Percentiles rank a stretch among this genome's conserved stretches.
Evolutionary conservation across 805 yeast genomes (phyloP).

Genomic region (Saturnispora diversa): DNA sequence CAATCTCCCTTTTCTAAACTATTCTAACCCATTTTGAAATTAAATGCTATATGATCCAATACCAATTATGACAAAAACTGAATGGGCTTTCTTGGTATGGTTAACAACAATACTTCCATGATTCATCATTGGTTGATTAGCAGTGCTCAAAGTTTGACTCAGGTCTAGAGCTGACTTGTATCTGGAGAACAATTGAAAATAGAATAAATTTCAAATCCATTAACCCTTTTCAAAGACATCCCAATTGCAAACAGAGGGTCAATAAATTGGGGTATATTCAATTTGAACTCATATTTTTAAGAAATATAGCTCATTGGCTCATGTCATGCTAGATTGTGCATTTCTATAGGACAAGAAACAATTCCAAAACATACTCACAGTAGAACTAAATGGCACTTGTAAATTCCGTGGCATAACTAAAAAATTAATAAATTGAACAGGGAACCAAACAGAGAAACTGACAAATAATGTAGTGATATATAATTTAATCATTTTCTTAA

Average conservation of each 20-base stretch:
- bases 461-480: conserved; percentile 60
- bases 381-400: conserved; percentile 89
- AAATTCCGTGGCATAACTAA: conserved; percentile 57
- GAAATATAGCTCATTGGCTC: neutral
- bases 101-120: neutral
- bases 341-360: conserved; percentile 81
- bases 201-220: too few species aligned
- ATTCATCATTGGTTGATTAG: too few species aligned
- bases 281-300: too few species aligned
- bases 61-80: too few species aligned
- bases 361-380: conserved; percentile 86
- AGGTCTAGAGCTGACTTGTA: too few species aligned
- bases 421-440: conserved; percentile 71
- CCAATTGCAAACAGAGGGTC: too few species aligned
- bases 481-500: conserved; percentile 54
- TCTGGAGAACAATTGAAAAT: too few species aligned
- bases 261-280: too few species aligned
- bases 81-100: too few species aligned
- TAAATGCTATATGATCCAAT: conserved; percentile 28
- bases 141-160: too few species aligned
- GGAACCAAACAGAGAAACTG: conserved; percentile 74
- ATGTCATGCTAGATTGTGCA: conserved; percentile 28
- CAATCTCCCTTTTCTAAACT: conserved; percentile 54
- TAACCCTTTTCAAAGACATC: neutral
- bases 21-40: conserved; percentile 24